phyloP scores from a whole-genome alignment of 805 yeast genomes.

The Maudiozyma barnettii region DNA sequence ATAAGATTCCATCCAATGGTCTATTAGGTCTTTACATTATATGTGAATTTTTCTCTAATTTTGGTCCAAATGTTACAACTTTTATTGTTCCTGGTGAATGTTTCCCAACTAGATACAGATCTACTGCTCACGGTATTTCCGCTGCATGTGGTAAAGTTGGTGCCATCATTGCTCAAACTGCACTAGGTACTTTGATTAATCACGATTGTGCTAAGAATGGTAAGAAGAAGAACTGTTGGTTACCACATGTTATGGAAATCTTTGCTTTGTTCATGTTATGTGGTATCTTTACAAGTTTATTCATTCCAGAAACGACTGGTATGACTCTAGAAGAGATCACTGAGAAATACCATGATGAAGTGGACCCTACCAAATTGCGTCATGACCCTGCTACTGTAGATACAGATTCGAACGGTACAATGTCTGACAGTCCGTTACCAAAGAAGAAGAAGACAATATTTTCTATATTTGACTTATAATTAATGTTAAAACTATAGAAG shows the following conservation, averaged over 20 bases:
- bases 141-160: conserved; percentile 91
- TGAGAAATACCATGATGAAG: conserved; percentile 77
- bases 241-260: conserved; percentile 89
- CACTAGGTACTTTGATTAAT: conserved; percentile 73
- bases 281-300: conserved; percentile 56
- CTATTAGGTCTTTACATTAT: conserved; percentile 68
- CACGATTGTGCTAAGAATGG: conserved; percentile 61
- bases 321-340: conserved; percentile 77
- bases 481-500: background rate
- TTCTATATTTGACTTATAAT: background rate
- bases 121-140: conserved; percentile 90
- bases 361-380: conserved; percentile 34
- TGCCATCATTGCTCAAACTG: conserved; percentile 85
- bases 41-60: conserved; percentile 81
- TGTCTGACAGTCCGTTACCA: background rate
- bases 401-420: background rate
- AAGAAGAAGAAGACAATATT: background rate
- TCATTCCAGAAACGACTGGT: conserved; percentile 87
- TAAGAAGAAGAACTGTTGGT: conserved; percentile 53
- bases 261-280: conserved; percentile 85
- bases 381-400: background rate
- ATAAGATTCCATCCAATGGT: conserved; percentile 57
- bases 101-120: conserved; percentile 92
- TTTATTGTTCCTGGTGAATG: conserved; percentile 86
- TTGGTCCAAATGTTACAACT: conserved; percentile 90